Conservation (phyloP, 345 rosid genomes). For the Pugionium cornutum region DNA sequence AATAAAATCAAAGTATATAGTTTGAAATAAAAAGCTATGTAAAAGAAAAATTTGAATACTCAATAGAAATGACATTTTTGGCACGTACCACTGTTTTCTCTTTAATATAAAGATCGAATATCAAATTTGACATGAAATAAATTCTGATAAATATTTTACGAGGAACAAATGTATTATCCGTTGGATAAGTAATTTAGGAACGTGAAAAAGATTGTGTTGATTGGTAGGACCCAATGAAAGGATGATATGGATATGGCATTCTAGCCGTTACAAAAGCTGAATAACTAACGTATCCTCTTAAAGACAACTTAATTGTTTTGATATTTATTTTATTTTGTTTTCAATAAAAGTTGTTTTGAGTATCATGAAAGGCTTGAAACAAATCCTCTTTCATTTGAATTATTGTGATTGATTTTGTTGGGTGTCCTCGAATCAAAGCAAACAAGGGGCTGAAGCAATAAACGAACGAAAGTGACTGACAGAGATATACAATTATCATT, state of each 20-base stretch:
- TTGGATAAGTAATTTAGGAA: neutral
- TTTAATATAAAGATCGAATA: no score
- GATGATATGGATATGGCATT: no score
- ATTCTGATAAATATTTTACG: neutral
- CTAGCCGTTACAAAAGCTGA: no score
- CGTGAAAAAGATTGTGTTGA: constrained; percentile 28
- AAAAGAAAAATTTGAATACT: neutral
- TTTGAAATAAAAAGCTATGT: no score
- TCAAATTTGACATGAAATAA: neutral
- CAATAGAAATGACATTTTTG: neutral
- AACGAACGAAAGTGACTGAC: constrained; percentile 16
- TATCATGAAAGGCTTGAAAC: neutral
- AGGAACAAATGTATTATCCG: neutral
- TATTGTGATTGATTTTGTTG: constrained; percentile 19
- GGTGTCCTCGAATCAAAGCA: constrained; percentile 19
- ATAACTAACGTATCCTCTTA: no score
- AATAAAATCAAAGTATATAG: no score
- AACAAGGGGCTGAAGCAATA: constrained; percentile 15
- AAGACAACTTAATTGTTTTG: neutral
- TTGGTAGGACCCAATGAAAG: constrained; percentile 19
- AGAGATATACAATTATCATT: neutral
- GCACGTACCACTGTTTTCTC: neutral
- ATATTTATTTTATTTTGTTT: no score
- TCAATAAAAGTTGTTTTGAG: no score
- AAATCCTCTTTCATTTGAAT: neutral